Percentiles rank a stretch among this genome's conserved stretches.
Conservation (phyloP, 768 basidiomycete genomes). For the Asterophora lycoperdoides region DNA sequence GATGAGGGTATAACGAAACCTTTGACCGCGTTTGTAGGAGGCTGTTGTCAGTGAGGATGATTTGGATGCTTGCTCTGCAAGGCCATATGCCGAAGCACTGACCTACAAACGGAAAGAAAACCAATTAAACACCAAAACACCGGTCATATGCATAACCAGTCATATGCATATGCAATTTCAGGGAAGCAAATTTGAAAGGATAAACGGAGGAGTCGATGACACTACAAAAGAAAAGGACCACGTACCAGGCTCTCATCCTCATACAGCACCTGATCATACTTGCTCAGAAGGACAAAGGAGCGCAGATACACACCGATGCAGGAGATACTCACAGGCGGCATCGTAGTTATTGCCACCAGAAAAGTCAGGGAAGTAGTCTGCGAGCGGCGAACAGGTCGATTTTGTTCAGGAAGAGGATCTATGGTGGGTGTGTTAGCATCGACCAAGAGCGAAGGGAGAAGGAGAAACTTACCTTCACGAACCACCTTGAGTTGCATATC, state of each 20-base stretch:
- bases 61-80: conserved; percentile 38
- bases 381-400: conserved; percentile 91
- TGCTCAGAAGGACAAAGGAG: too few relatives aligned
- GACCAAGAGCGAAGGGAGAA: neutral
- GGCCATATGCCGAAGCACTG: conserved; percentile 19
- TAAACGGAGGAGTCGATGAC: conserved; percentile 20
- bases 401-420: conserved; percentile 96
- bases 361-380: conserved; percentile 91
- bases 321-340: conserved; percentile 74
- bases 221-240: too few relatives aligned
- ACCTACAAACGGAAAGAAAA: conserved; percentile 8
- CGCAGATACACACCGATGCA: conserved; percentile 46
- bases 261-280: too few relatives aligned
- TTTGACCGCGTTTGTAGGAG: neutral
- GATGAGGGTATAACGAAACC: conserved; percentile 1
- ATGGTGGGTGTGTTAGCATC: conserved; percentile 4
- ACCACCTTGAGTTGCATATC: conserved; percentile 97
- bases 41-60: conserved; percentile 26
- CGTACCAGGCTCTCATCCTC: too few relatives aligned
- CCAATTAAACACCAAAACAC: neutral
- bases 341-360: conserved; percentile 84
- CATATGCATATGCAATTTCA: neutral
- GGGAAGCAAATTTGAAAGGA: conserved; percentile 21
- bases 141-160: too few relatives aligned
- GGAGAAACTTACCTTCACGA: conserved; percentile 72